Evolutionary conservation across 2,329 filamentous ascomycete species (phyloP), one percentile per base, ranked within the genome.

Genomic region (Neofusicoccum parvum): DNA sequence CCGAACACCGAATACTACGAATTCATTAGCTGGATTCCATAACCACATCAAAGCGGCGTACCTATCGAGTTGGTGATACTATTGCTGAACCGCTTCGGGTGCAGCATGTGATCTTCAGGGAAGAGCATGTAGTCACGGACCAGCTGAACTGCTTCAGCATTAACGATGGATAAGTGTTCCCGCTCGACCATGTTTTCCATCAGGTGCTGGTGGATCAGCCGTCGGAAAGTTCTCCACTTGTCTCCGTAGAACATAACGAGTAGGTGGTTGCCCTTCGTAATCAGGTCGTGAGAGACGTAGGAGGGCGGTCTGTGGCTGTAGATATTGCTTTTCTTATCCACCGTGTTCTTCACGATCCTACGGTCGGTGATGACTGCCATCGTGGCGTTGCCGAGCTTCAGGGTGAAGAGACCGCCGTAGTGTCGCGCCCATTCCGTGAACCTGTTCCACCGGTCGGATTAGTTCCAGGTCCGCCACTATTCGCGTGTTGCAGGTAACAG

Each of bases 101-200:
- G 81, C 36, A 75, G 64, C 80, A 84, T 83, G 51, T 80, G 76
- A n/a, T 80, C 66, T 32, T 78, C 74, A 0, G 82, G 82, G 0
- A 72, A 65, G 0, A 74, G 51, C 15, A 81, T 65, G 67, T 80
- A 81, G 67, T 85, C 83, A 10, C 73, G 69, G 4, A 84, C 65
- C 75, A 85, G 79, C 70, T 85, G 82, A 2, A 73, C 72, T 0
- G 78, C 79, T 69, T 86, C 84, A 0, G 83, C 83, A 64, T 85
- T 74, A 46, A 80, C 74, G 0, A 85, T 60, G 0, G 72, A 66
- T 3, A 80, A 64, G 67, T 86, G 79, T 7, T 80, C 65, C 53
- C 78, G 80, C 41, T 83, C 80, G 15, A 80, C 74, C 66, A 79
- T 76, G 12, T 72, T 74, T 69, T 84, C 82, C 70, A 77, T 83